These are phyloP conservation scores for Phialophora tarda DNA, from an alignment of 2,329 filamentous ascomycete species.

Conservation along the genomic window DNA sequence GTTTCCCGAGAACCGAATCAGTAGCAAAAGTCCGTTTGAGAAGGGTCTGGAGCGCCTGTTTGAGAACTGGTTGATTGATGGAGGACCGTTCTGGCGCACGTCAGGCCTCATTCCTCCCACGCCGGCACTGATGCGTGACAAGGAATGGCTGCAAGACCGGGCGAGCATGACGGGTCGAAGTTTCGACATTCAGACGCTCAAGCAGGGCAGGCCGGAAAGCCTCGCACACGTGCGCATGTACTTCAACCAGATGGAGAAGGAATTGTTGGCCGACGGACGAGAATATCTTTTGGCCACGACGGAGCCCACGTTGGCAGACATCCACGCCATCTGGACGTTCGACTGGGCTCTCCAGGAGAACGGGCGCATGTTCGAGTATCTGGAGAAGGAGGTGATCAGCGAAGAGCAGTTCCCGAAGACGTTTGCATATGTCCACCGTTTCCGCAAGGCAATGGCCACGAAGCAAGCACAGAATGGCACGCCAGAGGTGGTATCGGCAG, in stretches of 20 bases:
- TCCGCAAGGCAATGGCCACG: constrained; percentile 54
- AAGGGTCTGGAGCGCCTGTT: constrained; percentile 61
- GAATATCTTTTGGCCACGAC: constrained; percentile 64
- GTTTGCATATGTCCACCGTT: constrained; percentile 68
- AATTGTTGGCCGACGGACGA: constrained; percentile 68
- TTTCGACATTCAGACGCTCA: constrained; percentile 43
- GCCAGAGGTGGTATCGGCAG: constrained; percentile 55
- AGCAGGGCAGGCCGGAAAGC: constrained; percentile 58
- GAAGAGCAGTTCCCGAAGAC: constrained; percentile 61
- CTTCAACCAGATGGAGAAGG: constrained; percentile 65
- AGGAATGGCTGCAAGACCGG: constrained; percentile 64
- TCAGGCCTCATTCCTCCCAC: constrained; percentile 62
- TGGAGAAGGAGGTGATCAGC: constrained; percentile 61
- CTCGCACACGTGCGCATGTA: constrained; percentile 60
- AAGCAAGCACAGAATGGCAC: constrained; percentile 50
- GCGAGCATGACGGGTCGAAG: constrained; percentile 25
- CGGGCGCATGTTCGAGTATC: constrained; percentile 56
- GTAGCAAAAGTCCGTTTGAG: constrained; percentile 48
- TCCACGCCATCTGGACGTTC: constrained; percentile 70
- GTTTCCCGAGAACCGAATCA: constrained; percentile 53
- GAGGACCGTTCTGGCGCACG: constrained; percentile 61
- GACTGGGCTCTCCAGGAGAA: constrained; percentile 66
- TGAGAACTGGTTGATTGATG: constrained; percentile 61
- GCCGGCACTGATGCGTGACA: constrained; percentile 60
- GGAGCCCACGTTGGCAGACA: constrained; percentile 65